Conservation (phyloP, 73 alveolate species). For the Effrenium voratum region DNA sequence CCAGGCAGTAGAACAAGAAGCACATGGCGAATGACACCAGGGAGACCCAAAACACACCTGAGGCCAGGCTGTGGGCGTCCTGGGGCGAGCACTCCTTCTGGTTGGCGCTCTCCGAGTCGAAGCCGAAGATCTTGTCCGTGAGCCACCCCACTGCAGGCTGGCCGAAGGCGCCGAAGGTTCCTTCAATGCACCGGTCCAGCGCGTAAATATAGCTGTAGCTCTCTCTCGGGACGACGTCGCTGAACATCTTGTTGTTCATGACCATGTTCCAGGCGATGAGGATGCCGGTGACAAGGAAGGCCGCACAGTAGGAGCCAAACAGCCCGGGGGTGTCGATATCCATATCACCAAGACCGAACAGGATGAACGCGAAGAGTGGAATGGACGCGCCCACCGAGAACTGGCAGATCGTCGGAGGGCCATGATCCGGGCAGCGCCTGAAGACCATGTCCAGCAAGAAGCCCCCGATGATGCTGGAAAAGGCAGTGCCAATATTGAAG, state of each 20-base stretch:
- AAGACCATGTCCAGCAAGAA: conserved; percentile 8
- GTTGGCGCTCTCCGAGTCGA: not conserved
- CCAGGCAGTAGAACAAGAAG: conserved; percentile 15
- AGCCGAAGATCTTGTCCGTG: conserved; percentile 28
- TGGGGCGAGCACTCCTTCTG: not conserved
- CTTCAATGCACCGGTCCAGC: conserved; percentile 40
- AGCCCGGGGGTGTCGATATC: conserved; percentile 83
- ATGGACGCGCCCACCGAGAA: not conserved
- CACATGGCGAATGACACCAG: not conserved
- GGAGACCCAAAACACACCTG: conserved; percentile 10
- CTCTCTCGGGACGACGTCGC: conserved; percentile 38
- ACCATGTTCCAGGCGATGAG: conserved; percentile 23
- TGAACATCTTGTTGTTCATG: conserved; percentile 53
- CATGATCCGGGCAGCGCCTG: conserved; percentile 59
- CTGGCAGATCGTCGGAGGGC: conserved; percentile 40
- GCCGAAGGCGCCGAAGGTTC: conserved; percentile 44
- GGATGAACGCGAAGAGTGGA: conserved; percentile 10
- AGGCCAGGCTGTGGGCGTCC: conserved; percentile 14
- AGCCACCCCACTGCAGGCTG: conserved; percentile 55
- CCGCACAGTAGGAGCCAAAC: conserved; percentile 95
- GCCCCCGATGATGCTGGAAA: conserved; percentile 25
- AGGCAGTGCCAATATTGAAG: conserved; percentile 54
- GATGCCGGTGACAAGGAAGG: conserved; percentile 45
- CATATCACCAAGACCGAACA: conserved; percentile 63
- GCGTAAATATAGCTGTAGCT: conserved; percentile 61